phyloP scores from a whole-genome alignment of 2,329 filamentous ascomycete species.

The Hypoxylon sp. region DNA sequence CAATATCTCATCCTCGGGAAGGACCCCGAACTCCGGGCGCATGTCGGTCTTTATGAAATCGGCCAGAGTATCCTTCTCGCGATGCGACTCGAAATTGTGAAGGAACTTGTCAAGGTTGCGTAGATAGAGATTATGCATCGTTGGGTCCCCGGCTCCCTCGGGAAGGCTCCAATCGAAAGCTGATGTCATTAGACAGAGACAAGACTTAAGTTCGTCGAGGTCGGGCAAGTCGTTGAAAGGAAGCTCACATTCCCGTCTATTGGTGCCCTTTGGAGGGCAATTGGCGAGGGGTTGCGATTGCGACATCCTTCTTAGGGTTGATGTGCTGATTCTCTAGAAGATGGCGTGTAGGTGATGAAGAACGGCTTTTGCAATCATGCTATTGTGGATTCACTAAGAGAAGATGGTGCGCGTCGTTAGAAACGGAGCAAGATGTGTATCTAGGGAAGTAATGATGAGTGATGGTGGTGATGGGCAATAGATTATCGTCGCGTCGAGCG shows the following conservation, averaged over 20 bases:
- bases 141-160: background rate
- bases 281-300: background rate
- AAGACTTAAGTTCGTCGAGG: background rate
- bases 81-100: constrained; percentile 9
- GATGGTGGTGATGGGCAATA: background rate
- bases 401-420: background rate
- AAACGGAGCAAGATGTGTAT: too few relatives aligned
- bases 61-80: constrained; percentile 1
- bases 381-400: background rate
- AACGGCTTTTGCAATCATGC: background rate
- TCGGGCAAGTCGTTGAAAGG: background rate
- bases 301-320: background rate
- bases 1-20: constrained; percentile 4
- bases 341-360: background rate
- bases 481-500: too few relatives aligned
- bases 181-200: constrained; percentile 1
- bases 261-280: background rate
- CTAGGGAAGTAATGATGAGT: background rate
- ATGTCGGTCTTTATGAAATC: constrained; percentile 9
- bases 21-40: background rate
- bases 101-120: constrained; percentile 21
- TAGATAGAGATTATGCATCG: constrained; percentile 9
- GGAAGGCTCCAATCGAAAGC: background rate
- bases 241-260: background rate
- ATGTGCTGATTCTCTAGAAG: background rate